Evolutionary conservation across 257 asterid species (phyloP), one percentile per base, ranked within the genome.

Genomic region (Orobanche coerulescens): DNA sequence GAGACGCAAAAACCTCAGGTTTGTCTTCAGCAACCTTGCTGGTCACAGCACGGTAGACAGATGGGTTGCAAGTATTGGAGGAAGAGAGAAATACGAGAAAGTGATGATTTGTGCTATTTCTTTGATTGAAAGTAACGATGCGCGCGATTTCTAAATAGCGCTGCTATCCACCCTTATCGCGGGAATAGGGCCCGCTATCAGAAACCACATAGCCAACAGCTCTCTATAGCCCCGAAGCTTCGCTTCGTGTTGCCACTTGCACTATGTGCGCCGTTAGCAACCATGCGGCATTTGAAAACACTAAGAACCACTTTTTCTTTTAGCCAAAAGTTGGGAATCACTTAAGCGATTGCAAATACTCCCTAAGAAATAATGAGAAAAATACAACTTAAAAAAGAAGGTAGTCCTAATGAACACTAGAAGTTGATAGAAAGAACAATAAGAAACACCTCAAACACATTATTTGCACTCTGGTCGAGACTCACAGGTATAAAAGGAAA

Each of bases 381-480:
- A 19, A 2, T n/a, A 43, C 15, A 19, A 46, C 36, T 2, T 30
- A 1, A 6, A 11, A 62, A 59, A 20, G 15, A 49, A 49, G 52
- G 12, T 16, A 18, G 5, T 3, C 22, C 8, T 3, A 47, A 8
- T 12, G 9, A 19, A 47, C n/a, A 47, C 4, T 46, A 9, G 1
- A 5, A 47, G 13, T 15, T 14, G 18, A 15, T 5, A 20, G 53
- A 19, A 18, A 19, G n/a, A 47, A 16, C n/a, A n/a, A n/a, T n/a
- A n/a, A n/a, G 2, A 46, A 19, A n/a, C 5, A 0, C 5, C 20
- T 47, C 12, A 19, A 2, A 47, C 30, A 39, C 1, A 6, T 19
- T 31, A 54, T 36, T 22, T 26, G 28, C 43, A 26, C 18, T 16
- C 33, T 54, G 54, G 44, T 47, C 33, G 18, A 26, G 62, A 73